Conservation (phyloP, 352 stramenopile genomes). For the Blastocystis sp. region DNA sequence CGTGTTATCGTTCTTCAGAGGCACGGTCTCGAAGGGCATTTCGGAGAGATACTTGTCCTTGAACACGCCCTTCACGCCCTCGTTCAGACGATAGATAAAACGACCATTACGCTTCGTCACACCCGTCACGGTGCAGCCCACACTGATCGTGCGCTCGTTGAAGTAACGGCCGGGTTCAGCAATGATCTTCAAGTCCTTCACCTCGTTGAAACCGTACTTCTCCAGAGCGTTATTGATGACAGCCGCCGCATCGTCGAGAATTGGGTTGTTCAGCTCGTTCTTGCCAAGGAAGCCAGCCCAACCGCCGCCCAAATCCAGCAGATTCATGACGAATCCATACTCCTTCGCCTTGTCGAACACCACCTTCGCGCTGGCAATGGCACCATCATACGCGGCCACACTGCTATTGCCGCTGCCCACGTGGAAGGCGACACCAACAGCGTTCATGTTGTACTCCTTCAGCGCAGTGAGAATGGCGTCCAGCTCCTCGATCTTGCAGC, state of each 20-base stretch:
- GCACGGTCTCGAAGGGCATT: background rate
- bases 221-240: slow-evolving; percentile 17
- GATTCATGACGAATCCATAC: slow-evolving; percentile 36
- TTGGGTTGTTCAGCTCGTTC: slow-evolving; percentile 1
- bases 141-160: slow-evolving; percentile 43
- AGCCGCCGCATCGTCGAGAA: background rate
- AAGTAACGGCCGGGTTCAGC: slow-evolving; percentile 70
- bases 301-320: slow-evolving; percentile 70
- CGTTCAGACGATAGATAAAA: slow-evolving; percentile 45
- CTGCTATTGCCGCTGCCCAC: slow-evolving; percentile 33
- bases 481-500: slow-evolving; percentile 45
- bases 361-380: slow-evolving; percentile 1
- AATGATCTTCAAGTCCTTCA: slow-evolving; percentile 42
- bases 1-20: background rate
- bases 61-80: slow-evolving; percentile 68
- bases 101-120: background rate
- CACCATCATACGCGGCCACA: slow-evolving; percentile 30
- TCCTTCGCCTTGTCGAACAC: slow-evolving; percentile 64
- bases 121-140: background rate
- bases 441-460: slow-evolving; percentile 43
- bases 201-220: slow-evolving; percentile 19
- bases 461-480: background rate
- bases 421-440: slow-evolving; percentile 69
- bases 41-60: slow-evolving; percentile 42
- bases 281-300: slow-evolving; percentile 34